Percentiles rank a stretch among this genome's conserved stretches.
Conservation (phyloP, 345 rosid species). For the Viola odorata region DNA sequence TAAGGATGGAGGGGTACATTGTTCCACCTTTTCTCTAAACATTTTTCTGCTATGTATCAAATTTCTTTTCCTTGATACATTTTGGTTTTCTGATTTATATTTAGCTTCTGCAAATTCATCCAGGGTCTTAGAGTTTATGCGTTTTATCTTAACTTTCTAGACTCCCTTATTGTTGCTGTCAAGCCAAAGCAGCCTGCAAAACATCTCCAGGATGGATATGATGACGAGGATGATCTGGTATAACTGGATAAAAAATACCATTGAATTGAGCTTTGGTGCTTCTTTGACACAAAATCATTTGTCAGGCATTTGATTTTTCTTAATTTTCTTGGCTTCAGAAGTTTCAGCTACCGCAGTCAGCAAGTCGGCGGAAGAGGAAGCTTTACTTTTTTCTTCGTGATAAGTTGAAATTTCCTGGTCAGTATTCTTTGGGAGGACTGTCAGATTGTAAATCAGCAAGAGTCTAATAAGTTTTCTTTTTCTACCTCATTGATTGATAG, state of each 20-base stretch:
- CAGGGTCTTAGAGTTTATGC: too few relatives aligned
- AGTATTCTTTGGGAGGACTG: constrained; percentile 18
- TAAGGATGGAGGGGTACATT: too few relatives aligned
- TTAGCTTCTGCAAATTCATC: neutral
- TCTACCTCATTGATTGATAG: constrained; percentile 32
- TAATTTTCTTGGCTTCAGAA: constrained; percentile 35
- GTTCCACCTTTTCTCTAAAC: too few relatives aligned
- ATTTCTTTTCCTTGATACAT: too few relatives aligned
- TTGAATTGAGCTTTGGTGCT: constrained; percentile 8
- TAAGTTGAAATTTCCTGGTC: constrained; percentile 74
- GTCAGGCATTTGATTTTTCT: neutral
- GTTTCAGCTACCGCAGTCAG: constrained; percentile 69
- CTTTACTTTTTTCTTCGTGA: constrained; percentile 52
- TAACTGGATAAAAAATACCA: constrained; percentile 1
- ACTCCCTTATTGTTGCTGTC: constrained; percentile 66
- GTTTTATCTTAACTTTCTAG: constrained; percentile 27
- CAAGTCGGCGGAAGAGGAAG: constrained; percentile 69
- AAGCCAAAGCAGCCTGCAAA: constrained; percentile 65
- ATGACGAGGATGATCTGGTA: constrained; percentile 64
- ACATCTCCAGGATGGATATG: constrained; percentile 39
- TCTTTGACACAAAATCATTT: neutral
- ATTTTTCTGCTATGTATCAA: too few relatives aligned
- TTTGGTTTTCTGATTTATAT: neutral
- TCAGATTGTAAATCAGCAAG: constrained; percentile 4
- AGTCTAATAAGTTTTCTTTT: constrained; percentile 20